A percentile compares a stretch with the other conserved stretches of the same genome.
phyloP scores from a whole-genome alignment of 495 filamentous ascomycete species.

The Lichina pygmaea region DNA sequence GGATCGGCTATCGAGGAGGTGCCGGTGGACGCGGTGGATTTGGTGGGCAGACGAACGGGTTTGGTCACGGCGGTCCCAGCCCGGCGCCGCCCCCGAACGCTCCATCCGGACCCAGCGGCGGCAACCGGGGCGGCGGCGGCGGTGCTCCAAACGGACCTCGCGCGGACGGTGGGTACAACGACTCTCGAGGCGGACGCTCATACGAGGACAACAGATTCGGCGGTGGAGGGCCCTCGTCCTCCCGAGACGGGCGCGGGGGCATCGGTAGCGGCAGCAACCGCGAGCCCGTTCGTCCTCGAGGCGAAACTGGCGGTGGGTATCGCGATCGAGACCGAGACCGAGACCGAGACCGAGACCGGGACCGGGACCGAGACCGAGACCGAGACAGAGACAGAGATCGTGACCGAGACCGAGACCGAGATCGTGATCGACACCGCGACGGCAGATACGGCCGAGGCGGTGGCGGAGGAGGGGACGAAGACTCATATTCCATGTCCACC shows the following conservation, averaged over 20 bases:
- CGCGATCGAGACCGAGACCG: constrained; percentile 18
- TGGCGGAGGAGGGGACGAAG: background rate
- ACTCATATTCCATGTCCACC: too few relatives aligned
- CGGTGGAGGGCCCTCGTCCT: constrained; percentile 31
- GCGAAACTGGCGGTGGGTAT: background rate
- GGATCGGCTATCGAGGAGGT: constrained; percentile 20
- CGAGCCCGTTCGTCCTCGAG: constrained; percentile 33
- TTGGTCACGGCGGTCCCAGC: constrained; percentile 21
- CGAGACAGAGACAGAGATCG: constrained; percentile 23
- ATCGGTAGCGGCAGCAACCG: constrained; percentile 35
- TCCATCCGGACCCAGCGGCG: constrained; percentile 51
- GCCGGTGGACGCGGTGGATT: constrained; percentile 23
- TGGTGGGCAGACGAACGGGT: constrained; percentile 20
- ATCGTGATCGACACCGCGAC: background rate
- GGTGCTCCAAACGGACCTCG: constrained; percentile 1
- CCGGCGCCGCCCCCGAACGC: constrained; percentile 48
- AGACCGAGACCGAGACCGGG: constrained; percentile 16
- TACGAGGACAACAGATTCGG: constrained; percentile 27
- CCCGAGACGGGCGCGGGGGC: constrained; percentile 24
- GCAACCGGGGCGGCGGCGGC: constrained; percentile 3
- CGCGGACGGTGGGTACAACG: constrained; percentile 23
- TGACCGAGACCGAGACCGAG: constrained; percentile 12
- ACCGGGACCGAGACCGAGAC: constrained; percentile 21
- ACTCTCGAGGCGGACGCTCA: constrained; percentile 28
- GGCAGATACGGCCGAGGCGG: background rate